Conservation (phyloP, 139 green algal species). For the Tetradesmus obliquus region DNA sequence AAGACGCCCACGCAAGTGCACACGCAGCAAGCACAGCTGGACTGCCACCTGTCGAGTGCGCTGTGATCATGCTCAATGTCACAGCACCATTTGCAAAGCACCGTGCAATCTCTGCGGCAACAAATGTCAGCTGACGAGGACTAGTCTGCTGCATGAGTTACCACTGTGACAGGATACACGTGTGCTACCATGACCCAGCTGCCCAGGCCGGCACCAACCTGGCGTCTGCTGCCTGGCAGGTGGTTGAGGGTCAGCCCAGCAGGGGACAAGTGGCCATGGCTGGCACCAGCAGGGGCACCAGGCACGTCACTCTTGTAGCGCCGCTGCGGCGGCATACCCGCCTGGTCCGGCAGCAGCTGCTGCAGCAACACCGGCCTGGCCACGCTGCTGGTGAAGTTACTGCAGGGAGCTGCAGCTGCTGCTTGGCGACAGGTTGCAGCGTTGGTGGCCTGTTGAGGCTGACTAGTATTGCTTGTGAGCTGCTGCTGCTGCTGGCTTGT, state of each 20-base stretch:
- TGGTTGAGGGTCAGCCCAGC: not conserved
- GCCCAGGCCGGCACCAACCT: no score
- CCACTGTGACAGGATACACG: no score
- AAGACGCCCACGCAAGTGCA: no score
- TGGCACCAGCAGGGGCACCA: slow-evolving; percentile 6
- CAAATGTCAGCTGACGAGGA: no score
- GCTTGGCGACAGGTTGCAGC: not conserved
- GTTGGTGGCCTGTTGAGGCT: not conserved
- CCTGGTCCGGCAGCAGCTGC: not conserved
- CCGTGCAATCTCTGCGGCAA: no score
- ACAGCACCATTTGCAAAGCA: no score
- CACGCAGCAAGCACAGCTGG: no score
- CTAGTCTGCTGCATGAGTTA: no score
- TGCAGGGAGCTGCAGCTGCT: not conserved
- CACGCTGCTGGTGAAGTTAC: not conserved
- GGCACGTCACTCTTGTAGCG: slow-evolving; percentile 9
- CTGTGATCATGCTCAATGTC: no score
- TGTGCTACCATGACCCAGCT: no score
- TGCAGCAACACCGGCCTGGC: not conserved
- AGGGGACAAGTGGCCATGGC: slow-evolving; percentile 15
- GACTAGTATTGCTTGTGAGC: not conserved
- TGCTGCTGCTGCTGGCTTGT: slow-evolving; percentile 18
- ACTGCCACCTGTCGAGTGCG: no score
- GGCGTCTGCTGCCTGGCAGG: slow-evolving; percentile 20
- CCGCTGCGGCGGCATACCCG: not conserved